phyloP scores from a whole-genome alignment of 1,284 basidiomycete genomes.

The Puccinia polysora region DNA sequence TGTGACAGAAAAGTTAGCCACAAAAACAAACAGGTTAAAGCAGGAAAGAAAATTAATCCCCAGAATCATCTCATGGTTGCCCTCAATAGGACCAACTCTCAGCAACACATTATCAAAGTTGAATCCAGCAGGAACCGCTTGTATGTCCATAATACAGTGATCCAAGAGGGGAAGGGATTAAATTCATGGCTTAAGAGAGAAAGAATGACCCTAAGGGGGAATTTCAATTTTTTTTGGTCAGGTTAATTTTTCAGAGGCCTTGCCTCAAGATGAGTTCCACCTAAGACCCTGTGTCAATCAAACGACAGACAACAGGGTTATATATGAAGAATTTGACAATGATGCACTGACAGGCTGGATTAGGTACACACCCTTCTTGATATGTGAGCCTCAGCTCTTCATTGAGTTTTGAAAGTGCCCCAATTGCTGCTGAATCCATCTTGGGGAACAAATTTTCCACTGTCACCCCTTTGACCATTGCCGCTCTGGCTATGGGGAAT shows the following conservation, averaged over 20 bases:
- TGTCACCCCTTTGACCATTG: neutral
- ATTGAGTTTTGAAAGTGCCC: neutral
- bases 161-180: neutral
- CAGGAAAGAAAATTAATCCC: neutral
- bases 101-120: neutral
- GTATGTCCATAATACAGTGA: neutral
- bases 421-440: neutral
- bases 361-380: neutral
- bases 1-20: neutral
- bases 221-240: no score
- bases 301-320: neutral
- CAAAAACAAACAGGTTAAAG: neutral
- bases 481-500: neutral
- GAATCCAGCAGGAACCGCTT: neutral
- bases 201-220: neutral
- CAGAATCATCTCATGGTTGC: slow-evolving; percentile 1
- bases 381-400: neutral
- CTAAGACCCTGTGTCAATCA: neutral
- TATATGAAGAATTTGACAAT: neutral
- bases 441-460: neutral
- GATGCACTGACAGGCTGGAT: neutral
- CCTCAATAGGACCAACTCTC: neutral
- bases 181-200: no score
- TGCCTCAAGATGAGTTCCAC: neutral
- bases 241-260: neutral